Conservation (phyloP, 1,284 basidiomycete species). For the Trametes pubescens region DNA sequence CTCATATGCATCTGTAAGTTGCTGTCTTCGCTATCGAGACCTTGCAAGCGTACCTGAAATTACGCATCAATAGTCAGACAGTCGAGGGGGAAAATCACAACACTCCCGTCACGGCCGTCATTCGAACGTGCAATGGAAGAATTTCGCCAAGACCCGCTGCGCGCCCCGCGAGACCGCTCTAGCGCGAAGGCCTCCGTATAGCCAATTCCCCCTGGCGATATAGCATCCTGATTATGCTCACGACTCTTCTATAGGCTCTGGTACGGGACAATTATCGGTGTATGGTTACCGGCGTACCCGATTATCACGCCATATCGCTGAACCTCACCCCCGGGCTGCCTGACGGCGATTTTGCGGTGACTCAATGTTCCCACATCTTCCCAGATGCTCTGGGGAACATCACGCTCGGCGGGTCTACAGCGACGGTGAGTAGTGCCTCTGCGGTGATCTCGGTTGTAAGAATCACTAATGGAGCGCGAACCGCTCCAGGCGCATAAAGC, state of each 20-base stretch:
- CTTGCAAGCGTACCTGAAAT: not conserved
- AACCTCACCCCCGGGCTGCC: not conserved
- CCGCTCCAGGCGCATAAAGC: constrained; percentile 20
- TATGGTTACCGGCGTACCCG: constrained; percentile 37
- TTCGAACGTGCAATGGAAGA: constrained; percentile 10
- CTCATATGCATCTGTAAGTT: constrained; percentile 11
- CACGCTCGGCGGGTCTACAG: constrained; percentile 5
- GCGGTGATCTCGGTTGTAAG: not conserved
- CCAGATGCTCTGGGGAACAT: constrained; percentile 7
- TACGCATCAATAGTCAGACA: constrained; percentile 1
- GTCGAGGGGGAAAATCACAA: constrained; percentile 12
- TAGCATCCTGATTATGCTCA: constrained; percentile 2
- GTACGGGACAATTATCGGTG: constrained; percentile 42
- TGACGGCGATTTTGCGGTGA: not conserved
- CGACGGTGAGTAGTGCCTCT: constrained; percentile 2
- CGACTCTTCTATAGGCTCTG: constrained; percentile 34
- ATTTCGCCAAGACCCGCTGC: constrained; percentile 5
- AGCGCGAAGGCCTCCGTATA: constrained; percentile 7
- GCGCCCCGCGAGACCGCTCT: constrained; percentile 6
- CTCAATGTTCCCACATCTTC: constrained; percentile 16
- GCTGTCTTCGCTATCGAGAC: not conserved
- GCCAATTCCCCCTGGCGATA: not conserved
- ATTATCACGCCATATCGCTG: constrained; percentile 8
- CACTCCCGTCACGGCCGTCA: constrained; percentile 9
- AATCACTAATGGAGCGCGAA: not conserved